Percentiles rank a stretch among this genome's conserved stretches.
These are phyloP conservation scores for Fusarium keratoplasticum DNA, from an alignment of 2,329 filamentous ascomycete species.

Conservation along the genomic window DNA sequence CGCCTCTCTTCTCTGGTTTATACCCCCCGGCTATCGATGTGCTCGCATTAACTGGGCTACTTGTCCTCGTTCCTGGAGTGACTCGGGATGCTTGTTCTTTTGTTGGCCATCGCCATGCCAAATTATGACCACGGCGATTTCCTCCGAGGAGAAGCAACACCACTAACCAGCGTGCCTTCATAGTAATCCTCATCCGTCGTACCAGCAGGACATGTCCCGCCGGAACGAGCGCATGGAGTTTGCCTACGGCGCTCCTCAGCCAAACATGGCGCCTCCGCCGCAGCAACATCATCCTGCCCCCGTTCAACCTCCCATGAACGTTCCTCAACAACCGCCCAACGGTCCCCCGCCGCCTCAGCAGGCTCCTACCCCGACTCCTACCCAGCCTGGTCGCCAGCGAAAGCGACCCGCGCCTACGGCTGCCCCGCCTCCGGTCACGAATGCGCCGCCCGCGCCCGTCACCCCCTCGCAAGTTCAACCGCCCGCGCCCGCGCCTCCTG, in stretches of 20 bases:
- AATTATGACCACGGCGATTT: conserved; percentile 42
- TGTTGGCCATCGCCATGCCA: conserved; percentile 32
- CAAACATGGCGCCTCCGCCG: conserved; percentile 52
- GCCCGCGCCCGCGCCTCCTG: conserved; percentile 45
- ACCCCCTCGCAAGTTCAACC: conserved; percentile 49
- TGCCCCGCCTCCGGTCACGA: conserved; percentile 53
- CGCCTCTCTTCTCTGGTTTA: conserved; percentile 28
- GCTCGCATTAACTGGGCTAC: conserved; percentile 21
- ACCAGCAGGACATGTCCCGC: conserved; percentile 63
- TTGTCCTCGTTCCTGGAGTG: conserved; percentile 21
- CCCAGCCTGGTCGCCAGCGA: conserved; percentile 53
- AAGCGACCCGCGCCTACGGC: conserved; percentile 56
- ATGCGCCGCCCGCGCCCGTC: conserved; percentile 48
- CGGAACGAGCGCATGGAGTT: conserved; percentile 59
- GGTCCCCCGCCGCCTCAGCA: conserved; percentile 49
- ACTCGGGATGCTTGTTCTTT: conserved; percentile 1
- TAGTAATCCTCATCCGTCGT: conserved; percentile 57
- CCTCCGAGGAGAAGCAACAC: conserved; percentile 39
- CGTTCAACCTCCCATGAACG: conserved; percentile 53
- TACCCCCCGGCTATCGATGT: conserved; percentile 32
- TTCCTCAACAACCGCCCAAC: conserved; percentile 55
- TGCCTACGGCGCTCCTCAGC: conserved; percentile 54
- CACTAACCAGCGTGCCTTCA: conserved; percentile 46
- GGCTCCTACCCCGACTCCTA: conserved; percentile 54
- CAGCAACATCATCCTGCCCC: conserved; percentile 54